These are phyloP conservation scores for Ajuga reptans DNA, from an alignment of 305 asterid genomes.

Conservation along the genomic window DNA sequence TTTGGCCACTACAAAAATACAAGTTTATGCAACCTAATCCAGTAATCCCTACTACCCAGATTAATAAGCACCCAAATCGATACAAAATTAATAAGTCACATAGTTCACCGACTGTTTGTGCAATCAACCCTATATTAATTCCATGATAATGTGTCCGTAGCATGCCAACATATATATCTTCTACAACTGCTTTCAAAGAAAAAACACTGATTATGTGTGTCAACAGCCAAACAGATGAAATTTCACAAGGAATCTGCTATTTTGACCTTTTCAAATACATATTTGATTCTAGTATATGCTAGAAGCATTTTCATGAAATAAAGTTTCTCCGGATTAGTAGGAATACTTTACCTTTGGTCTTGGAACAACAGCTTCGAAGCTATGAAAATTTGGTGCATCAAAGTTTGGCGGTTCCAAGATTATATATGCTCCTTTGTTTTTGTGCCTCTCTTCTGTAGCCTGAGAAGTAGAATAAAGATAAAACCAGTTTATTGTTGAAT, in stretches of 20 bases:
- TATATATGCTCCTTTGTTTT: conserved; percentile 84
- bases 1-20: too few species aligned
- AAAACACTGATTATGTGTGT: not conserved
- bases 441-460: conserved; percentile 83
- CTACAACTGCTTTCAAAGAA: not conserved
- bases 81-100: too few species aligned
- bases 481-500: conserved; percentile 11
- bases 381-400: conserved; percentile 57
- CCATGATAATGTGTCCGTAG: not conserved
- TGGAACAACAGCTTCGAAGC: conserved; percentile 83
- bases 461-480: conserved; percentile 28
- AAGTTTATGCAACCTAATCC: too few species aligned
- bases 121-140: not conserved
- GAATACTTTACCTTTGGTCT: conserved; percentile 67
- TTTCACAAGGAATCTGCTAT: too few species aligned
- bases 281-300: conserved; percentile 4
- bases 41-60: too few species aligned
- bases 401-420: conserved; percentile 71
- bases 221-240: not conserved
- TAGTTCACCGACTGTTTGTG: too few species aligned
- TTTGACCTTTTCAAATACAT: not conserved
- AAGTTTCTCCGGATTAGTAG: not conserved
- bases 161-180: not conserved
- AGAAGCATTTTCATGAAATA: conserved; percentile 2
- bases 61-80: too few species aligned